phyloP scores from a whole-genome alignment of 495 filamentous ascomycete genomes.

The Tuber indicum region DNA sequence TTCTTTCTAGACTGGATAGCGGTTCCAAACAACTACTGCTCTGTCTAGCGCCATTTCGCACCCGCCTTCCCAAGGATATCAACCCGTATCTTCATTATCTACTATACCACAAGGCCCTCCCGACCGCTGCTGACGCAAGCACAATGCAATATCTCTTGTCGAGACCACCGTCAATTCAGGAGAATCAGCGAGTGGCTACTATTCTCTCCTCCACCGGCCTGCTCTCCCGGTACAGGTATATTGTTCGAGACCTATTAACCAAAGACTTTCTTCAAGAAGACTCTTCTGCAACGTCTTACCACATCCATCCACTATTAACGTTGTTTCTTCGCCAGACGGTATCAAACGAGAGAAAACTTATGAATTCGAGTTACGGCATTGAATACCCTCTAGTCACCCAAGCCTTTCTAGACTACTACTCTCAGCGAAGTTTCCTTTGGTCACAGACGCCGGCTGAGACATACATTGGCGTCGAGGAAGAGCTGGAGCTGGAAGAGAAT shows the following conservation, averaged over 20 bases:
- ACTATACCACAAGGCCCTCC: constrained; percentile 20
- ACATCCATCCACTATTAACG: constrained; percentile 24
- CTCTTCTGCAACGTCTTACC: constrained; percentile 9
- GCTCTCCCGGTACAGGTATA: constrained; percentile 14
- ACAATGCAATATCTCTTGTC: background rate
- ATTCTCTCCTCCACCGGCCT: constrained; percentile 18
- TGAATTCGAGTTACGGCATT: background rate
- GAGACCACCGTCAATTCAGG: constrained; percentile 7
- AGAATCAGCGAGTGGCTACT: constrained; percentile 9
- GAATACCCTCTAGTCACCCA: constrained; percentile 8
- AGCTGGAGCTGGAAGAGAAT: constrained; percentile 26
- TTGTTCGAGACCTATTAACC: constrained; percentile 18
- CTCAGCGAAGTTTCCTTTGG: constrained; percentile 18
- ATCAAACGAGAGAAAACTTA: constrained; percentile 4
- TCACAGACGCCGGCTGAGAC: constrained; percentile 11
- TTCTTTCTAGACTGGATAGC: constrained; percentile 18
- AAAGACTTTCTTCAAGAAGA: constrained; percentile 25
- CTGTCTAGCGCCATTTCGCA: constrained; percentile 25
- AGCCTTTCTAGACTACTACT: constrained; percentile 27
- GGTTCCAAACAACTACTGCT: constrained; percentile 20
- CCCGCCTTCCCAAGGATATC: constrained; percentile 24
- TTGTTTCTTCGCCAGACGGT: constrained; percentile 17
- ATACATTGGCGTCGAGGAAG: constrained; percentile 13
- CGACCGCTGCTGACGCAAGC: constrained; percentile 6
- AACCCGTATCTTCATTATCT: constrained; percentile 19